phyloP scores from a whole-genome alignment of 148 eudicot genomes.

The Polygonum aviculare region DNA sequence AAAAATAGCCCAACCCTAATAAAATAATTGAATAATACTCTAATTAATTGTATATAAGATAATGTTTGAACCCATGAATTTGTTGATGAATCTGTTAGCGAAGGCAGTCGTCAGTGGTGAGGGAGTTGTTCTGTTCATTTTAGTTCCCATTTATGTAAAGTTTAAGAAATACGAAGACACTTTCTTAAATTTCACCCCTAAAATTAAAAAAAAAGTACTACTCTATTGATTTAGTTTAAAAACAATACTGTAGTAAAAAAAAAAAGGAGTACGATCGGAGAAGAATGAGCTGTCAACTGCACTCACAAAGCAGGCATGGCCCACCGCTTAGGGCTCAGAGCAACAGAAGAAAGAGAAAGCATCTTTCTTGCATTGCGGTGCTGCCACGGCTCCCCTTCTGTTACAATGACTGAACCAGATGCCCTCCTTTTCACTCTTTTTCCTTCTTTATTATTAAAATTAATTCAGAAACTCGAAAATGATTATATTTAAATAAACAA shows the following conservation, averaged over 20 bases:
- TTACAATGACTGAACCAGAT: constrained; percentile 7
- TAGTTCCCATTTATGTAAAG: background rate
- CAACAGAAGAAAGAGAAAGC: background rate
- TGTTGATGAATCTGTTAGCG: too few species aligned
- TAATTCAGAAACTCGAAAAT: background rate
- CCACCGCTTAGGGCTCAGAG: background rate
- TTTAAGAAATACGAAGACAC: background rate
- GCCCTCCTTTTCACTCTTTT: background rate
- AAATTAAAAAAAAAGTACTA: too few species aligned
- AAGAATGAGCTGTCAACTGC: background rate
- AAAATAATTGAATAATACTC: background rate
- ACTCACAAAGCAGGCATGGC: background rate
- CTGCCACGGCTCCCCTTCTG: constrained; percentile 16
- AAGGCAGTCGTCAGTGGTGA: too few species aligned
- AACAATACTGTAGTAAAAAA: background rate
- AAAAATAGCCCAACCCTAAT: background rate
- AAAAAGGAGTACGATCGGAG: background rate
- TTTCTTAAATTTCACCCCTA: background rate
- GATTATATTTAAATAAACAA: background rate
- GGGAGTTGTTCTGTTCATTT: too few species aligned
- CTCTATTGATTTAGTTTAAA: background rate
- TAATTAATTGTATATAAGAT: too few species aligned
- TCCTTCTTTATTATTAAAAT: too few species aligned
- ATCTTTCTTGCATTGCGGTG: constrained; percentile 16
- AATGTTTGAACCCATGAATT: too few species aligned